phyloP scores from a whole-genome alignment of 352 stramenopile species.

The Globisporangium barbulae region DNA sequence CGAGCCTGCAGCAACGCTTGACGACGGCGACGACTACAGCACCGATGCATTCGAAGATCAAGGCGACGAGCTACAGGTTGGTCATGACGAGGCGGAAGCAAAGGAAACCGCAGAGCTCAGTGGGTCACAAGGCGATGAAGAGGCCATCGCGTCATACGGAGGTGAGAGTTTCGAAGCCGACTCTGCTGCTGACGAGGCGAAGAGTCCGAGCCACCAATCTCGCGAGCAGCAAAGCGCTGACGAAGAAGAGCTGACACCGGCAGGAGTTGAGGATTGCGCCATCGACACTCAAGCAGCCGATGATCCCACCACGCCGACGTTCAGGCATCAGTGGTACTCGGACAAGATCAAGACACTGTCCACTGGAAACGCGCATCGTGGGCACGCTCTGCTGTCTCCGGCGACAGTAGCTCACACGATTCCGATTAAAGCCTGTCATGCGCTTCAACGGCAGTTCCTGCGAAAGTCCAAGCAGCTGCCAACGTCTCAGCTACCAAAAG shows the following conservation, averaged over 20 bases:
- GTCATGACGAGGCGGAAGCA: neutral
- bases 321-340: neutral
- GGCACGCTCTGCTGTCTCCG: neutral
- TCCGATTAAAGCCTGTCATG: neutral
- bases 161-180: constrained; percentile 10
- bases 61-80: neutral
- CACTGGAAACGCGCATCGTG: neutral
- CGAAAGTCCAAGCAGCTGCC: neutral
- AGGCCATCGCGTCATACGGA: neutral
- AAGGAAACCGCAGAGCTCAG: neutral
- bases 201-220: no score
- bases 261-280: neutral
- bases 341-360: constrained; percentile 7
- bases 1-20: neutral
- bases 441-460: neutral
- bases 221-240: neutral
- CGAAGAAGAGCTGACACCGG: neutral
- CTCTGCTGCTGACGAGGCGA: neutral
- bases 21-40: constrained; percentile 8
- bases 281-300: neutral
- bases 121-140: neutral
- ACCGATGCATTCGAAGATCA: constrained; percentile 17
- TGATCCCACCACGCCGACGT: neutral
- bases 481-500: no score
- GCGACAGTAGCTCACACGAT: neutral